Base-by-base conservation (phyloP, 257 asterid species). In the Plantago major region DNA sequence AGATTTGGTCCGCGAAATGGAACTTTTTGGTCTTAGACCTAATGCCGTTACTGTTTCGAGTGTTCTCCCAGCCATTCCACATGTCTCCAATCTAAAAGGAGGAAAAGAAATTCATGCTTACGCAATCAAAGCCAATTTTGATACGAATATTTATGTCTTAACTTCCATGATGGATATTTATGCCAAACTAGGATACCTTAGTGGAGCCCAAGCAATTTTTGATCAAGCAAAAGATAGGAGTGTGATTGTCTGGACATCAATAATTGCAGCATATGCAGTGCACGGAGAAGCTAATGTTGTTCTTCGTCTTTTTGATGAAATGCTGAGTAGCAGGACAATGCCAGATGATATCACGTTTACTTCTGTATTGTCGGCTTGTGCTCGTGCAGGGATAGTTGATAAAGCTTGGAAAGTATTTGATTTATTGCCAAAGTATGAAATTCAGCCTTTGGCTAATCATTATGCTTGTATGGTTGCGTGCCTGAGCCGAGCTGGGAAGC, bases 231-330 rank as follows among this genome's bases (percentile, higher is more conserved):
- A 64, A 38, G 69, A 66, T 42, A 81, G 85, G 73, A 85, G 83
- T 73, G 89, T 88, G 73, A 71, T 88, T 56, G 79, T 82, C 59
- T 90, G 96, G 96, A 90, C 98, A 6, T 77, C 98, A 11, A 82
- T 90, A 54, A 88, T 88, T 72, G 79, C 96, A 43, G 95, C 90
- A 4, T 73, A 79, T 73, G 95, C 96, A 53, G 64, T 78, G 62
- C 89, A 90, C 47, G 98, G 98, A 73, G 91, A 88, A 70, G 88
- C 95, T 53, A 46, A 58, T 16, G 40, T 60, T 10, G 95, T 93
- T 28, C 78, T 90, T 53, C 7, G 53, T 73, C 78, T 88, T 51
- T 85, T 88, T 63, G 43, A 73, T 11, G 71, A 83, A 75, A 90
- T 90, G 96, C 56, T 83, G 66, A 60, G 55, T 22, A 65, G 74